phyloP scores from a whole-genome alignment of 2,329 filamentous ascomycete genomes.

The Exophiala dermatitidis region DNA sequence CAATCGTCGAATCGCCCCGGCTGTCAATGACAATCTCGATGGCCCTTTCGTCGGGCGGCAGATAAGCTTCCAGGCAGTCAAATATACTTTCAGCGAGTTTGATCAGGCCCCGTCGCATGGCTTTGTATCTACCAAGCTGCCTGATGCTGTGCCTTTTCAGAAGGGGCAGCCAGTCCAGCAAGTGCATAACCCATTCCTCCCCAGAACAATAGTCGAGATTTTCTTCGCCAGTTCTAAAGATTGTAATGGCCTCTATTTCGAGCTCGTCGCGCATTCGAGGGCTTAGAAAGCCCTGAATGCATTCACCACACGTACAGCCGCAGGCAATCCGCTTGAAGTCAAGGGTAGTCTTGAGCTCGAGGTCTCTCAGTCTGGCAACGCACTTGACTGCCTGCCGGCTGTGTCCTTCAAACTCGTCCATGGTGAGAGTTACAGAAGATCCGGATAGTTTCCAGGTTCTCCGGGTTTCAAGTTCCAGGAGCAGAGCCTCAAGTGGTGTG shows the following conservation, averaged over 20 bases:
- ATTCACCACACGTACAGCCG: slow-evolving; percentile 37
- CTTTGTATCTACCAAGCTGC: neutral
- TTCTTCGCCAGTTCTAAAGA: neutral
- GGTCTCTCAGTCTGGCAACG: slow-evolving; percentile 25
- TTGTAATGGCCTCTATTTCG: slow-evolving; percentile 21
- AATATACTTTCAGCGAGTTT: neutral
- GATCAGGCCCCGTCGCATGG: neutral
- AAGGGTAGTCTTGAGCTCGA: neutral
- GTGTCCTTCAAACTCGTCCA: slow-evolving; percentile 21
- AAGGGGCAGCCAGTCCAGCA: neutral
- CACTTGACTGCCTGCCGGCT: slow-evolving; percentile 30
- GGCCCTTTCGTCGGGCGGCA: neutral
- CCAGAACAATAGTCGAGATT: no score
- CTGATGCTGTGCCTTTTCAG: neutral
- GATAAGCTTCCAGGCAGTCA: neutral
- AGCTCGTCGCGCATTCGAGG: slow-evolving; percentile 33
- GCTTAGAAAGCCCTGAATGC: slow-evolving; percentile 34
- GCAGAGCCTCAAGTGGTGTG: slow-evolving; percentile 31
- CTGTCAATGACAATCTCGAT: neutral
- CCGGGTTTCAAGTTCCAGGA: slow-evolving; percentile 28
- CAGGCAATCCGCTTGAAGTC: slow-evolving; percentile 29
- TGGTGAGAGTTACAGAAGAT: slow-evolving; percentile 18
- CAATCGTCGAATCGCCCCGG: no score
- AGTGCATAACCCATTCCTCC: no score
- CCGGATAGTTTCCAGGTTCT: slow-evolving; percentile 23